Conservation (phyloP, 1,284 basidiomycete genomes). For the Tilletia setariae region DNA sequence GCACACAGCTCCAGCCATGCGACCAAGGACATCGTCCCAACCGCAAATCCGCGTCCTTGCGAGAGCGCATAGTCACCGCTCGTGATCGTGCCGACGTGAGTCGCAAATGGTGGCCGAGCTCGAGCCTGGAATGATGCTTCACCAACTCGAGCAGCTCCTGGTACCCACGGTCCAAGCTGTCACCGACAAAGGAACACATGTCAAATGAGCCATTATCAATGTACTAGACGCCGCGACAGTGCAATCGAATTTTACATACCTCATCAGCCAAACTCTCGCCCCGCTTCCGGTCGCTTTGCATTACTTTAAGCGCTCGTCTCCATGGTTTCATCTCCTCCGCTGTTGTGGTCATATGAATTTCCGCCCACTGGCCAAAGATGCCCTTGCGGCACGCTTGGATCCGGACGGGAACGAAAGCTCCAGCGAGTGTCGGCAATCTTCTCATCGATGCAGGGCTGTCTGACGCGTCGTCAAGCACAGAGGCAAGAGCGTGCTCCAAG, state of each 20-base stretch:
- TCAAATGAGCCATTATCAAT: not conserved
- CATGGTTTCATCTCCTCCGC: not conserved
- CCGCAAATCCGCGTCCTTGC: slow-evolving; percentile 28
- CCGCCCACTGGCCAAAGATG: slow-evolving; percentile 13
- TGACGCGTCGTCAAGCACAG: not conserved
- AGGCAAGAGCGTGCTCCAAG: not conserved
- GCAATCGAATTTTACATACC: not conserved
- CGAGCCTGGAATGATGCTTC: not conserved
- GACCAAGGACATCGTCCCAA: slow-evolving; percentile 22
- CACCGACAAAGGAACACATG: not conserved
- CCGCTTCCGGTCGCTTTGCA: slow-evolving; percentile 5
- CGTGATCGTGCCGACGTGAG: slow-evolving; percentile 30
- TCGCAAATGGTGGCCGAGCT: not conserved
- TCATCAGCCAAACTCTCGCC: not conserved
- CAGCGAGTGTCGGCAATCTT: not conserved
- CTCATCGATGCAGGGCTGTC: not conserved
- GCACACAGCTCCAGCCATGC: slow-evolving; percentile 26
- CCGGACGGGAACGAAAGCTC: slow-evolving; percentile 2
- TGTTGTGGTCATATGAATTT: not conserved
- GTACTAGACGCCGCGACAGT: not conserved
- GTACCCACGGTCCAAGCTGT: slow-evolving; percentile 1
- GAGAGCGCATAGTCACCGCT: slow-evolving; percentile 42
- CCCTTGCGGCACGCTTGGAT: slow-evolving; percentile 12
- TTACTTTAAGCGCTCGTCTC: not conserved
- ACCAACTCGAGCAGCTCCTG: not conserved